Evolutionary conservation across 2,329 filamentous ascomycete genomes (phyloP).

Genomic region (Drechslera avenae): DNA sequence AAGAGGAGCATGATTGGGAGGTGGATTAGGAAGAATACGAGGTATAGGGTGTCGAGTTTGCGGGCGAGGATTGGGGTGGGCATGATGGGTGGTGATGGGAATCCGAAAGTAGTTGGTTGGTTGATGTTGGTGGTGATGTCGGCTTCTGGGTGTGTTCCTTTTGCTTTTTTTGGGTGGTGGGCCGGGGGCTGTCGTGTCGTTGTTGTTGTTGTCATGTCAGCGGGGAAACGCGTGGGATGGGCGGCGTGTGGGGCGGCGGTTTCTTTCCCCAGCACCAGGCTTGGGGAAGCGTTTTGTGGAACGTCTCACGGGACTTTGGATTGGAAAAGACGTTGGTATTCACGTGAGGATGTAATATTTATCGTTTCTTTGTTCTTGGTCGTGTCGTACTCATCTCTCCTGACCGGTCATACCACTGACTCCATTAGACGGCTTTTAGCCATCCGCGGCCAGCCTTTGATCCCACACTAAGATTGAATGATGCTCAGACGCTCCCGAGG

Average conservation of each 20-base stretch:
- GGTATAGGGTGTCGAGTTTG: conserved; percentile 56
- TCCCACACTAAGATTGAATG: neutral
- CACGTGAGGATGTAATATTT: no score
- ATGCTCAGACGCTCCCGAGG: neutral
- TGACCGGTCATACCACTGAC: neutral
- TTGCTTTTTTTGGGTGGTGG: no score
- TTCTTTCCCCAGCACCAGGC: no score
- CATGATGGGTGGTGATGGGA: conserved; percentile 18
- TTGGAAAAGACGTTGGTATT: no score
- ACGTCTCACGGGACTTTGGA: no score
- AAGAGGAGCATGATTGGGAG: conserved; percentile 62
- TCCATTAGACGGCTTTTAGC: neutral
- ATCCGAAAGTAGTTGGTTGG: neutral
- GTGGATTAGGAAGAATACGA: conserved; percentile 67
- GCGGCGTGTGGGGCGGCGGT: no score
- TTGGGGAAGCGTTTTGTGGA: no score
- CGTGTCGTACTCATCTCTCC: neutral
- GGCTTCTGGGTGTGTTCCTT: no score
- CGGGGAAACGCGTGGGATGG: neutral
- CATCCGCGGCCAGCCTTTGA: neutral
- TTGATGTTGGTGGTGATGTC: conserved; percentile 4
- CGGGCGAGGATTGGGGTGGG: conserved; percentile 41
- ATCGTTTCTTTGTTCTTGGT: no score
- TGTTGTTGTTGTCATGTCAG: no score
- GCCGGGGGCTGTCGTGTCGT: no score